Percentiles rank a stretch among this genome's conserved stretches.
phyloP scores from a whole-genome alignment of 2,329 filamentous ascomycete species.

The Fusarium sp. region DNA sequence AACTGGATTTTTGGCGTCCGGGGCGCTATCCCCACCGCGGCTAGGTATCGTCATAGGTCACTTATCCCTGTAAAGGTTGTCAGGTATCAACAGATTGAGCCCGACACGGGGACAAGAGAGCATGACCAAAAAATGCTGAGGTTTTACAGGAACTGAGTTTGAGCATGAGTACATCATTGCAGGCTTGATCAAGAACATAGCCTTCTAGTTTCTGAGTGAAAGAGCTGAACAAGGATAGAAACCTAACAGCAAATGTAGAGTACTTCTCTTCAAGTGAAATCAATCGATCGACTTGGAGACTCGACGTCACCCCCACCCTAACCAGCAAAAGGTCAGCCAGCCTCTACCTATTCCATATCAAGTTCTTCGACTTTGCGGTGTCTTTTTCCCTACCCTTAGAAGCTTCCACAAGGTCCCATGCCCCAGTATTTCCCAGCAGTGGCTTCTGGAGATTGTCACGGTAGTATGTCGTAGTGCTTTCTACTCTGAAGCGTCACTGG shows the following conservation, averaged over 20 bases:
- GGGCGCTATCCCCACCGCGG: conserved; percentile 30
- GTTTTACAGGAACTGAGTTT: not conserved
- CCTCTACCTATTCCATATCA: conserved; percentile 31
- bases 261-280: not conserved
- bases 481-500: conserved; percentile 36
- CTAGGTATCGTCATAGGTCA: conserved; percentile 41
- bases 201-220: not conserved
- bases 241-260: not conserved
- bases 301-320: conserved; percentile 41
- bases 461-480: conserved; percentile 31
- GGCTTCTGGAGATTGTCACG: conserved; percentile 29
- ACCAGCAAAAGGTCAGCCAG: conserved; percentile 4
- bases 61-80: conserved; percentile 24
- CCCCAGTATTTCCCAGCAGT: conserved; percentile 40
- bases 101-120: conserved; percentile 16
- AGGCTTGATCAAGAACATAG: not conserved
- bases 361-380: conserved; percentile 25
- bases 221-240: not conserved
- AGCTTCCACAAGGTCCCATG: conserved; percentile 52
- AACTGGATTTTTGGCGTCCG: conserved; percentile 27
- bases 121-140: not conserved
- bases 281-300: conserved; percentile 42
- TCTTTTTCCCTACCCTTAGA: conserved; percentile 26
- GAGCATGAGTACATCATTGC: not conserved
- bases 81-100: conserved; percentile 41